Evolutionary conservation across 2,329 filamentous ascomycete genomes (phyloP).

Genomic region (Xylaria arbuscula): DNA sequence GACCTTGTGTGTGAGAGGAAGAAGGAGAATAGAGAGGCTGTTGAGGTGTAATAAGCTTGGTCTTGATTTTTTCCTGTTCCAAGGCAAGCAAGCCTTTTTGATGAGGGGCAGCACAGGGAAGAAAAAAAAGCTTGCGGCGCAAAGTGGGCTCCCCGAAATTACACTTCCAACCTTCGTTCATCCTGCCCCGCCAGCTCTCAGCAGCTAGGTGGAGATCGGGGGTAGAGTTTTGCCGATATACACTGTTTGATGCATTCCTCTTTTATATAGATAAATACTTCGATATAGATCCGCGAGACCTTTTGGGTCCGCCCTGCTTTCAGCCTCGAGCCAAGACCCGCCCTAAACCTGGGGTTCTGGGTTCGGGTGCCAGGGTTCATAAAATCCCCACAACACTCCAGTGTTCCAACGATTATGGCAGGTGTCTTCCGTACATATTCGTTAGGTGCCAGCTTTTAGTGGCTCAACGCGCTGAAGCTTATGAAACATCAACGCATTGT

Average conservation of each 20-base stretch:
- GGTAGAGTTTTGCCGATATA: slow-evolving; percentile 20
- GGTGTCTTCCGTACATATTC: no score
- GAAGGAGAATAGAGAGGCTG: not conserved
- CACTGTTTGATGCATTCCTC: not conserved
- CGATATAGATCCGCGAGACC: not conserved
- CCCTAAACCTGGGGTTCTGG: slow-evolving; percentile 21
- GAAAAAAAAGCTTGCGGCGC: slow-evolving; percentile 44
- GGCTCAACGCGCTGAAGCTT: slow-evolving; percentile 8
- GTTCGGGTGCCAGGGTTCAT: not conserved
- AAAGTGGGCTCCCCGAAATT: slow-evolving; percentile 44
- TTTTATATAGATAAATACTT: not conserved
- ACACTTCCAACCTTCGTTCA: slow-evolving; percentile 25
- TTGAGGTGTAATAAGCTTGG: not conserved
- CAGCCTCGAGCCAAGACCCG: slow-evolving; percentile 18
- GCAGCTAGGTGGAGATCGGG: slow-evolving; percentile 6
- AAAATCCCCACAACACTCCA: not conserved
- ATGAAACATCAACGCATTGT: not conserved
- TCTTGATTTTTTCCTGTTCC: slow-evolving; percentile 20
- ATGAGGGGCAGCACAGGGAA: slow-evolving; percentile 40
- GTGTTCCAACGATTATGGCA: no score
- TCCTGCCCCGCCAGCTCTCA: slow-evolving; percentile 11
- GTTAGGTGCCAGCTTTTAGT: slow-evolving; percentile 10
- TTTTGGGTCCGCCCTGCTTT: slow-evolving; percentile 17
- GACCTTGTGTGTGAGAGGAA: slow-evolving; percentile 34
- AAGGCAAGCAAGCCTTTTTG: slow-evolving; percentile 19